Conservation (phyloP, 1,284 basidiomycete species). For the Malassezia sympodialis region DNA sequence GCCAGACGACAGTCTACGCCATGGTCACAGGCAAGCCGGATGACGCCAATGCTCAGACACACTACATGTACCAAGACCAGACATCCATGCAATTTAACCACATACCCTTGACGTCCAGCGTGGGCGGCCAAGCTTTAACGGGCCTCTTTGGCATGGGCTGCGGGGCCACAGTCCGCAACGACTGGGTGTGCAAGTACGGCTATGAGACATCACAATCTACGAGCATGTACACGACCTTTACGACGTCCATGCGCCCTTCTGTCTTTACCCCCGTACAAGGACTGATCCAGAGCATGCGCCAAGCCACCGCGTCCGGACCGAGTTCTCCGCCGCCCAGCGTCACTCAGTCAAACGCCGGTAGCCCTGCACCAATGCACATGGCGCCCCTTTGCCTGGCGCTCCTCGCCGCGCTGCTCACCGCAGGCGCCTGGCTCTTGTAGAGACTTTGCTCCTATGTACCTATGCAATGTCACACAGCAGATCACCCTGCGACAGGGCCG, state of each 20-base stretch:
- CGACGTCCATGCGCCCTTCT: not conserved
- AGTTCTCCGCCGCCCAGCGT: not conserved
- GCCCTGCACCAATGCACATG: not conserved
- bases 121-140: not conserved
- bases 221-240: not conserved
- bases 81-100: not conserved
- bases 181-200: constrained; percentile 4
- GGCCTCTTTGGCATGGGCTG: constrained; percentile 10
- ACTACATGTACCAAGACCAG: constrained; percentile 8
- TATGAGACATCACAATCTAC: not conserved
- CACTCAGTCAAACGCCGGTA: not conserved
- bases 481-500: constrained; percentile 79
- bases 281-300: not conserved
- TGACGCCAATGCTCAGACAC: constrained; percentile 3
- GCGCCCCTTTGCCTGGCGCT: not conserved
- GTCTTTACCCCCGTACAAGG: constrained; percentile 9
- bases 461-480: constrained; percentile 63
- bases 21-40: constrained; percentile 4
- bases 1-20: constrained; percentile 9
- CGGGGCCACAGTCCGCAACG: not conserved
- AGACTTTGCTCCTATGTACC: not conserved
- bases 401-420: not conserved
- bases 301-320: not conserved
- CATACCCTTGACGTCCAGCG: not conserved
- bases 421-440: not conserved